Evolutionary conservation across 1,139 yeast genomes (phyloP), one percentile per base, ranked within the genome.

Genomic region (Geotrichum europaeum): DNA sequence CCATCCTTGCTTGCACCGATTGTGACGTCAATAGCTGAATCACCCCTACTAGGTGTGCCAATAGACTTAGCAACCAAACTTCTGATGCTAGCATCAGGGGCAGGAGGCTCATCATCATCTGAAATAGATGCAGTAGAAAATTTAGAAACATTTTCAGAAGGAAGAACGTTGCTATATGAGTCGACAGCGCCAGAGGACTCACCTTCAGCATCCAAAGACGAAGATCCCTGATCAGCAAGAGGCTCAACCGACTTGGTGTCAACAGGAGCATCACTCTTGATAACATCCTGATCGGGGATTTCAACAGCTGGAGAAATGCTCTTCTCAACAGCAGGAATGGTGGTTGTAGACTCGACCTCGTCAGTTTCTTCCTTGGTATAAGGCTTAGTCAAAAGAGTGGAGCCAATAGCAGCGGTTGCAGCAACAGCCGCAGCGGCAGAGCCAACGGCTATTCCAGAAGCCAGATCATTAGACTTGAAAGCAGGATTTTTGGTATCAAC

Each of bases 351-450:
- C 47, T 40, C 20, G 2, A 15, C 22, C 47, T 40, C 10, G 28
- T 49, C 47, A 45, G 30, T 28, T 28, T 54, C 43, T 18, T 60
- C 36, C 15, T 49, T 22, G 4, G 50, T n/a, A 18, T 47, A 2
- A 28, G 53, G 12, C 53, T 28, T 51, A 2, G 24, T 2, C 32
- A 28, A 51, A 13, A 63, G 20, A 13, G 62, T 53, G 53, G 62
- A 57, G n/a, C 61, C 20, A 68, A 65, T 52, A 68, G 59, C 22
- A 28, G 69, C 65, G 59, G 68, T 65, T 51, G 72, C 64, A 58
- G 63, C 59, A 12, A 71, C 65, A 49, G 63, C 64, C 47, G 59
- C 64, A 47, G 72, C 67, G 45, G 75, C 64, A 51, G 73, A 63
- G 59, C 71, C 66, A 61, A 71, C 64, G 57, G 70, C 59, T 57